Base-by-base conservation (phyloP, 352 stramenopile genomes). In the Pythium rishiriense region DNA sequence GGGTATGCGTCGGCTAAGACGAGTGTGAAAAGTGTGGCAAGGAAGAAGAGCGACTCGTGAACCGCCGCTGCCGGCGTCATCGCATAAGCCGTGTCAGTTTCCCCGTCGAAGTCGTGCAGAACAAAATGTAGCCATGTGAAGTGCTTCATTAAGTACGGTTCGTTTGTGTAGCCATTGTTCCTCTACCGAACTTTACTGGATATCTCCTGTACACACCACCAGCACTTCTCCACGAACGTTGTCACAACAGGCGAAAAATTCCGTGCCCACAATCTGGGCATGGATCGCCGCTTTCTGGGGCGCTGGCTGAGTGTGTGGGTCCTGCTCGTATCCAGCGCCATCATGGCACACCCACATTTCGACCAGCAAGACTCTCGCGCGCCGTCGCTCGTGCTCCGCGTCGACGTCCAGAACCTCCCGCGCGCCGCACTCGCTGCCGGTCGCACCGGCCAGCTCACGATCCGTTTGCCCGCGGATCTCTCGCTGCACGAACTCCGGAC, bases 341-440 rank as follows among this genome's bases (percentile, higher is more conserved):
- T 14, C 5, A 42, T 42, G 35, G 11, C 35, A 17, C 12, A 10
- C 9, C 35, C 35, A 17, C 35, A 8, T 7, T 4, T 19, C 5
- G 28, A 19, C 29, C n/a, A 15, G 7, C 0, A 33, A 0, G n/a
- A 42, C 6, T 3, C 35, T 15, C 7, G 26, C 7, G n/a, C 53
- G 39, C 28, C n/a, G 17, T 46, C 22, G n/a, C 50, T 62, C 7
- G 19, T 48, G 21, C 52, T 70, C 1, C 64, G 56, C 14, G 58
- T 70, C 21, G 64, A 71, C 21, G 51, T 71, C 14, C 64, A 71
- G 28, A 71, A 71, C 53, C 33, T 63, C 31, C 64, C 64, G 17
- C 54, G 29, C 39, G 15, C 31, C 1, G 49, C 42, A 4, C 11
- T 67, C 24, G 43, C 35, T 5, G 45, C 29, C 2, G 61, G 59